Percentiles rank a stretch among this genome's conserved stretches.
These are phyloP conservation scores for Perkinsus marinus DNA, from an alignment of 169 alveolate genomes.

Conservation along the genomic window DNA sequence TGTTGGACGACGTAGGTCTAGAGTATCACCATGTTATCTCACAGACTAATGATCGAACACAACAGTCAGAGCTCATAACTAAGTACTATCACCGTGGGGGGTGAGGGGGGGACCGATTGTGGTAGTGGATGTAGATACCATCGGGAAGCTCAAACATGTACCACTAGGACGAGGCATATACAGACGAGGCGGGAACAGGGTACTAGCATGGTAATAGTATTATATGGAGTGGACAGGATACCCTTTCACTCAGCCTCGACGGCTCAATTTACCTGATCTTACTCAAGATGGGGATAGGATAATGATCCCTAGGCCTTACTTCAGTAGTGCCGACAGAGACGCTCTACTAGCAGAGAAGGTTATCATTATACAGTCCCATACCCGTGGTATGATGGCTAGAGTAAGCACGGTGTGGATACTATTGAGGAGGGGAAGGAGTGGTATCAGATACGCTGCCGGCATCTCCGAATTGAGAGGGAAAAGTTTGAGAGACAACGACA, in stretches of 20 bases:
- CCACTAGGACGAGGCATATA: not conserved
- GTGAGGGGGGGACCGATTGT: not conserved
- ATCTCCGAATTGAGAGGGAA: not conserved
- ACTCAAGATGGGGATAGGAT: not conserved
- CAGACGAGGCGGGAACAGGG: not conserved
- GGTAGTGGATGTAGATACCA: not conserved
- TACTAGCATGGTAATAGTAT: not conserved
- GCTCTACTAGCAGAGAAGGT: not conserved
- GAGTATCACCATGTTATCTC: not conserved
- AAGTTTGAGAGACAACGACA: not conserved
- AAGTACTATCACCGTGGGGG: not conserved
- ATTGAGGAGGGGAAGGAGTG: not conserved
- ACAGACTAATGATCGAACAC: not conserved
- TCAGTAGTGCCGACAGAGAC: not conserved
- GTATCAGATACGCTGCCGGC: not conserved
- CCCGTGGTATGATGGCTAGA: not conserved
- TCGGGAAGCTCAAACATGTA: not conserved
- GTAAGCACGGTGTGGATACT: not conserved
- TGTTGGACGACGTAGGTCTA: not conserved
- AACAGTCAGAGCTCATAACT: not conserved
- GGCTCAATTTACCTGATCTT: not conserved
- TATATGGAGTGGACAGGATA: not conserved
- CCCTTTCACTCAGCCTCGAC: not conserved
- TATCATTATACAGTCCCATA: not conserved
- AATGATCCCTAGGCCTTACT: not conserved